Percentiles rank a stretch among this genome's conserved stretches.
Conservation (phyloP, 208 protist species). For the Wallacemonas sp. region DNA sequence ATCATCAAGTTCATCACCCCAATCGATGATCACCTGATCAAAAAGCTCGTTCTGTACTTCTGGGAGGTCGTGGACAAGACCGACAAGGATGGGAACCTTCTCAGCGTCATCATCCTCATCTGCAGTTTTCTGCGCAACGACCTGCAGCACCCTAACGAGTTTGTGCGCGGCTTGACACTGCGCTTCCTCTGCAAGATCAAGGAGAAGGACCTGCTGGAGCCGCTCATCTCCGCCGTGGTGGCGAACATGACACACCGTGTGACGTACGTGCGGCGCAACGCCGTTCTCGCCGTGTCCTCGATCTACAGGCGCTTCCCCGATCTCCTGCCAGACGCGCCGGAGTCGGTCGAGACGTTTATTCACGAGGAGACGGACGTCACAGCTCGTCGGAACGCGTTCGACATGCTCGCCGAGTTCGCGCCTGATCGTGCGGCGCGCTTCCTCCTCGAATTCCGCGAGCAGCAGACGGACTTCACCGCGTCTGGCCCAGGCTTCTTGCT, state of each 20-base stretch:
- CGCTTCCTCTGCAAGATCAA: conserved; percentile 98
- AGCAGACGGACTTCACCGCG: conserved; percentile 41
- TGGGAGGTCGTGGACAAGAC: conserved; percentile 98
- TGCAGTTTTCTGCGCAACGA: conserved; percentile 96
- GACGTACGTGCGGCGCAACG: conserved; percentile 97
- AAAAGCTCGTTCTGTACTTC: conserved; percentile 98
- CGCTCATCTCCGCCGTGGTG: conserved; percentile 94
- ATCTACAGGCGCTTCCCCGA: conserved; percentile 94
- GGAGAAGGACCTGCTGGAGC: conserved; percentile 96
- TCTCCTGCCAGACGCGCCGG: conserved; percentile 97
- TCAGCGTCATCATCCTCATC: conserved; percentile 98
- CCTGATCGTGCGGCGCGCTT: conserved; percentile 94
- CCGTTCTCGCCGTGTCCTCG: conserved; percentile 94
- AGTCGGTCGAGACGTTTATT: conserved; percentile 95
- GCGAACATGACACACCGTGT: conserved; percentile 94
- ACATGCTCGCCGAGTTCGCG: conserved; percentile 96
- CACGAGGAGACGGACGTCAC: conserved; percentile 87
- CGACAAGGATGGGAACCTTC: conserved; percentile 94
- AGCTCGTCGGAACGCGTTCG: conserved; percentile 96
- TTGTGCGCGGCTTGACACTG: conserved; percentile 96
- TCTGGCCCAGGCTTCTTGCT: conserved; percentile 94
- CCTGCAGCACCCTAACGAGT: conserved; percentile 98
- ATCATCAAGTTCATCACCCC: conserved; percentile 97
- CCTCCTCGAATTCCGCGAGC: conserved; percentile 87
- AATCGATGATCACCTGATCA: conserved; percentile 91